Base-by-base conservation (phyloP, 1,139 yeast genomes). In the Suhomyces panamericanus region DNA sequence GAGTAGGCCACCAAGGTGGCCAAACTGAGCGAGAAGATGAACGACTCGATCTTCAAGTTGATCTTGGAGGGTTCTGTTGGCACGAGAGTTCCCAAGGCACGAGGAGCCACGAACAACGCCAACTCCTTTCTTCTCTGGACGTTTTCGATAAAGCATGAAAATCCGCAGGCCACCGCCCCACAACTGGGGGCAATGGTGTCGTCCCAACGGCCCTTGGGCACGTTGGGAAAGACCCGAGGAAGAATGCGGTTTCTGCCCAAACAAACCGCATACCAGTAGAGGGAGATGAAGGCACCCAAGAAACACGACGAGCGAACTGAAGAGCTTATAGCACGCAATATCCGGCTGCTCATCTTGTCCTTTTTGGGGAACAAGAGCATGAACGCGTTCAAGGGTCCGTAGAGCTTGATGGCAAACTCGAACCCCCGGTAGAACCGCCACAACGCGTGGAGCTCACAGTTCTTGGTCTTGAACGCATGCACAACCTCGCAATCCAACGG, bases 251-350 rank as follows among this genome's bases (percentile, higher is more conserved):
- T 62, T 45, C 74, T 54, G 3, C 65, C 60, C 39, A 68, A 58
- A 52, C 74, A 69, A 12, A 68, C 74, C 2, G 67, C 69, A 46
- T 69, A 69, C 74, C 74, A 69, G 48, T 59, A 60, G 38, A 69
- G 53, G 5, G 60, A 62, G 35, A 68, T 69, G 47, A 58, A 69
- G 2, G 68, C 52, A 4, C 69, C 73, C 45, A 69, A 57, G 48
- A 69, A 69, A 36, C 62, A 53, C 10, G 72, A 66, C 9, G 73
- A 67, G 37, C 73, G 52, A 2, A 59, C 24, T 4, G 71, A 48
- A 37, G 66, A 58, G 28, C 46, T 50, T 6, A 64, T 26, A 2
- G 69, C 69, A 26, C 60, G 53, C 9, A 55, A 28, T 10, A 66
- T 37, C 27, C 70, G 52, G 8, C 42, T 15, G 6, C 42, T 32